These are phyloP conservation scores for Kwoniella bestiolae DNA, from an alignment of 768 basidiomycete species.

Conservation along the genomic window DNA sequence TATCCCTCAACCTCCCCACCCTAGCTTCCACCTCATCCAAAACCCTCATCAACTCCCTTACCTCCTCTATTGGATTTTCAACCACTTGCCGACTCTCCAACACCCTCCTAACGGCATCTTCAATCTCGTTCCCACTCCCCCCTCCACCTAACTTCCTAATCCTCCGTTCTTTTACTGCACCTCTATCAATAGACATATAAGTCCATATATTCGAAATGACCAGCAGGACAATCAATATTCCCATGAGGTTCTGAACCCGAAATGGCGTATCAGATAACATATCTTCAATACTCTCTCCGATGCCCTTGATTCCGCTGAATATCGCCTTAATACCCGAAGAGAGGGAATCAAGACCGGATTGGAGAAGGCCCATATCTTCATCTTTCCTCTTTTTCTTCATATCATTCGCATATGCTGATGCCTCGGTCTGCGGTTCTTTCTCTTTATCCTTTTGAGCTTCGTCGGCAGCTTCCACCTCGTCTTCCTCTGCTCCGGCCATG, in stretches of 20 bases:
- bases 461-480: constrained; percentile 19
- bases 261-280: constrained; percentile 37
- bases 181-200: constrained; percentile 32
- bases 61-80: constrained; percentile 26
- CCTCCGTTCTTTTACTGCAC: constrained; percentile 13
- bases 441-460: constrained; percentile 8
- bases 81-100: constrained; percentile 9
- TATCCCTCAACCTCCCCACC: constrained; percentile 18
- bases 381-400: constrained; percentile 39
- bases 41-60: constrained; percentile 31
- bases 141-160: constrained; percentile 15
- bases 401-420: constrained; percentile 39
- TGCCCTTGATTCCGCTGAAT: constrained; percentile 31
- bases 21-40: constrained; percentile 41
- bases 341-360: constrained; percentile 44
- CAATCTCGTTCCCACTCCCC: neutral
- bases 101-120: constrained; percentile 25
- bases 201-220: constrained; percentile 52
- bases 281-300: constrained; percentile 34
- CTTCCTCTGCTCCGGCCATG: constrained; percentile 63
- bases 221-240: constrained; percentile 36
- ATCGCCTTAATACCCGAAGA: constrained; percentile 39
- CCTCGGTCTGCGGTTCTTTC: constrained; percentile 23
- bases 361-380: constrained; percentile 37
- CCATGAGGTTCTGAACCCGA: constrained; percentile 31